phyloP scores from a whole-genome alignment of 2,329 filamentous ascomycete species.

The Arthrobotrys sphaeroides region DNA sequence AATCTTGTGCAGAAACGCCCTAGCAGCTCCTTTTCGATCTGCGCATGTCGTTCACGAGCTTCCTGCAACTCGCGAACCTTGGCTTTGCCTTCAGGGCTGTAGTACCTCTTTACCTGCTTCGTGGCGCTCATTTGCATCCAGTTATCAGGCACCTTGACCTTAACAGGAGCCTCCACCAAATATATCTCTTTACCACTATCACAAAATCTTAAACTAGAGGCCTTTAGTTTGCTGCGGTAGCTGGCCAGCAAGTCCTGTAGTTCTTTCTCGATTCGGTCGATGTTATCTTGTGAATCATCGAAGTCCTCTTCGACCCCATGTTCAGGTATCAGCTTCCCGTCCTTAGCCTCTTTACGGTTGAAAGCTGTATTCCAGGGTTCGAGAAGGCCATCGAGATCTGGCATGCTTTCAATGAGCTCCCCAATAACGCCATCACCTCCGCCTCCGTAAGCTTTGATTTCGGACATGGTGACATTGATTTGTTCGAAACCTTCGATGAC shows the following conservation, averaged over 20 bases:
- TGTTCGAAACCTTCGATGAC: constrained; percentile 97
- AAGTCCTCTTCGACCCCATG: constrained; percentile 90
- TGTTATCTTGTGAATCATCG: constrained; percentile 79
- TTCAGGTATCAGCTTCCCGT: constrained; percentile 84
- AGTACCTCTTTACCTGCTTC: constrained; percentile 88
- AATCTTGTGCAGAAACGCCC: constrained; percentile 86
- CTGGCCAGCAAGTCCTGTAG: constrained; percentile 76
- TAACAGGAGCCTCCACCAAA: constrained; percentile 87
- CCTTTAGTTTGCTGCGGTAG: constrained; percentile 77
- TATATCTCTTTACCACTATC: constrained; percentile 98
- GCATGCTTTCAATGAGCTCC: constrained; percentile 84
- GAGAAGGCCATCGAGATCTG: constrained; percentile 77
- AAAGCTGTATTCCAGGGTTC: constrained; percentile 92
- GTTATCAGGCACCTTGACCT: constrained; percentile 81
- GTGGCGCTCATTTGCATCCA: constrained; percentile 99
- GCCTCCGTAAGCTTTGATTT: constrained; percentile 74
- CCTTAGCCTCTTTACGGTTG: constrained; percentile 79
- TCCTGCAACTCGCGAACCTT: constrained; percentile 90
- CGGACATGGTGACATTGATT: constrained; percentile 90
- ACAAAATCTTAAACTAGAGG: constrained; percentile 75
- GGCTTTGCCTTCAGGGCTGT: constrained; percentile 81
- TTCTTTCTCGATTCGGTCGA: constrained; percentile 77
- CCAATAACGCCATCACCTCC: constrained; percentile 85
- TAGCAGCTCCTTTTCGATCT: constrained; percentile 87
- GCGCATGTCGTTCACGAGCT: constrained; percentile 89